Base-by-base conservation (phyloP, 1,284 basidiomycete species). In the Rhizopogon parksii region DNA sequence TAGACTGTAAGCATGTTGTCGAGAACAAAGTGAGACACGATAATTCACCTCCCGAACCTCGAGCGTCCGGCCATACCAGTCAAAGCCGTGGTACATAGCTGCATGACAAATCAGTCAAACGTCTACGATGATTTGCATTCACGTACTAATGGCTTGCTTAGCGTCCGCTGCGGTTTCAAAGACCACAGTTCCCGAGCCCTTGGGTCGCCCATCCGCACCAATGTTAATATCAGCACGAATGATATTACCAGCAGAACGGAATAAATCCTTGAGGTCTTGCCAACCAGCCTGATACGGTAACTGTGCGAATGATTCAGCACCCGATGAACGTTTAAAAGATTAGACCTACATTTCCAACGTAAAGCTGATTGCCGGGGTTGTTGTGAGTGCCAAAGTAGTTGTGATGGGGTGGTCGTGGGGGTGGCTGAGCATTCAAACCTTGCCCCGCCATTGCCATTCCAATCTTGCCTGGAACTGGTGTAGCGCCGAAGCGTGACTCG, bases 191-290 rank as follows among this genome's bases (percentile, higher is more conserved):
- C 92, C 93, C 51, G 88, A 94, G 36, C 95, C 95, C 68, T 95
- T 96, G 30, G 94, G 90, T 14, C 88, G 80, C 14, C 95, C 95
- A 69, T 98, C 94, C 15, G 84, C 83, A 53, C 85, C 87, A 59
- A 94, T 88, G 61, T 94, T 93, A 60, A 97, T 88, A 66, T 99
- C 95, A 51, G 95, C 93, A 36, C 95, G 83, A 54, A 96, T 82
- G 60, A 97, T 93, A 63, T 90, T 91, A 24, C 95, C 95, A 36
- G 95, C 91, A 30, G 89, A 83, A 50, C 95, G 84, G 83, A 98
- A 97, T 30, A 98, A 75, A 67, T 98, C 95, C 68, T 98, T 99
- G 53, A 99, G 76, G 66, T 99, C 95, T 69, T 99, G 95, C 95
- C 95, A 99, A 36, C 92, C 92, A 30, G 93, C 93, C 70, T 94